phyloP scores from a whole-genome alignment of 1,284 basidiomycete species.

The Cronartium quercuum region DNA sequence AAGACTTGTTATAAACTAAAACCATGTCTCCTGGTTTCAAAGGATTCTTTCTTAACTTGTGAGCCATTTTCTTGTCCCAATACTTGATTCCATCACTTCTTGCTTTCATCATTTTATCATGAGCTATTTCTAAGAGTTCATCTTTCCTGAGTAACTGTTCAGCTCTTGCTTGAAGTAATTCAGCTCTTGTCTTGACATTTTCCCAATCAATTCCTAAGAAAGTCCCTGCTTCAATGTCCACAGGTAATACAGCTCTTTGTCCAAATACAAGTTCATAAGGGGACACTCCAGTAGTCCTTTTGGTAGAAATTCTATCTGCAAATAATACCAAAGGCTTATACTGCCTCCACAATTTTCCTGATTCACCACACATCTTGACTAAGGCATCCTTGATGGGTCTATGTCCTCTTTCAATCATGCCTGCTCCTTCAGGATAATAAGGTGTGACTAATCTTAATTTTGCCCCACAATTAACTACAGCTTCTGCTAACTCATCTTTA shows the following conservation, averaged over 20 bases:
- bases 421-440: constrained; percentile 13
- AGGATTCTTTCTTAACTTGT: not conserved
- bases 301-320: constrained; percentile 8
- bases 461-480: not conserved
- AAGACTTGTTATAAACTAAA: not conserved
- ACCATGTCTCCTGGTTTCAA: constrained; percentile 1
- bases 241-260: constrained; percentile 6
- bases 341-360: not conserved
- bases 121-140: too few species aligned
- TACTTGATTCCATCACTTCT: not conserved
- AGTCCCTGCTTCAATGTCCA: not conserved
- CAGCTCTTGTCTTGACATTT: not conserved
- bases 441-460: not conserved
- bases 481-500: not conserved
- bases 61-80: not conserved
- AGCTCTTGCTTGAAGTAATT: not conserved
- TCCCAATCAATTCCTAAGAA: constrained; percentile 2
- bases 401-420: constrained; percentile 13
- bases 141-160: constrained; percentile 3
- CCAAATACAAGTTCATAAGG: constrained; percentile 23
- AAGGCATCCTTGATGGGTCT: not conserved
- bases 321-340: constrained; percentile 8
- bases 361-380: not conserved
- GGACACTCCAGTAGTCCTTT: constrained; percentile 9
- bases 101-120: too few species aligned